Conservation (phyloP, 129 eudicot genomes). For the Tagetes patula region DNA sequence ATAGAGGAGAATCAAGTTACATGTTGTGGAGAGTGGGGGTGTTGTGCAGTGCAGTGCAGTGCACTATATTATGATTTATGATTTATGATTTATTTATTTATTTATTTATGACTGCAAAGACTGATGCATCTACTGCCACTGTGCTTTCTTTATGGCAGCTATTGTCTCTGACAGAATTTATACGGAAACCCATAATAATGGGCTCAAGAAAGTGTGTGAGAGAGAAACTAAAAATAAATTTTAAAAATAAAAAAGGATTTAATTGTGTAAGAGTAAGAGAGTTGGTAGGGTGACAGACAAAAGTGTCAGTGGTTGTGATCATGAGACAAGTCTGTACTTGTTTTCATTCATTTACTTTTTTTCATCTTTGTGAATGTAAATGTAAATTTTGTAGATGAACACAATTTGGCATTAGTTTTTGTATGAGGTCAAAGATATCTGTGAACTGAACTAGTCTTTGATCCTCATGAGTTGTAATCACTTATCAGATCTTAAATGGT, state of each 20-base stretch:
- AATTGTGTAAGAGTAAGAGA: conserved; percentile 28
- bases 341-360: conserved; percentile 36
- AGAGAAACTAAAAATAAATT: neutral
- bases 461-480: too few relatives aligned
- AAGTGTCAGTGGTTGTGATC: conserved; percentile 37
- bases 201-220: conserved; percentile 18
- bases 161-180: conserved; percentile 60
- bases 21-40: too few relatives aligned
- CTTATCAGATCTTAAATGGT: too few relatives aligned
- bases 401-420: conserved; percentile 36
- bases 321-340: conserved; percentile 41
- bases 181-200: conserved; percentile 74
- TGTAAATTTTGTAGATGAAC: neutral
- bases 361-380: conserved; percentile 15
- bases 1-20: too few relatives aligned
- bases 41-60: conserved; percentile 32
- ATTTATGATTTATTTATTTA: too few relatives aligned
- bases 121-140: conserved; percentile 53
- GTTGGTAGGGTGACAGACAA: conserved; percentile 48
- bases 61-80: conserved; percentile 41
- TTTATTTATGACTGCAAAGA: neutral
- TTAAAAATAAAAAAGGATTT: neutral
- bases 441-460: too few relatives aligned
- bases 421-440: conserved; percentile 16
- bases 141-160: conserved; percentile 71